These are phyloP conservation scores for Nicotiana rustica DNA, from an alignment of 305 asterid species.

Conservation along the genomic window DNA sequence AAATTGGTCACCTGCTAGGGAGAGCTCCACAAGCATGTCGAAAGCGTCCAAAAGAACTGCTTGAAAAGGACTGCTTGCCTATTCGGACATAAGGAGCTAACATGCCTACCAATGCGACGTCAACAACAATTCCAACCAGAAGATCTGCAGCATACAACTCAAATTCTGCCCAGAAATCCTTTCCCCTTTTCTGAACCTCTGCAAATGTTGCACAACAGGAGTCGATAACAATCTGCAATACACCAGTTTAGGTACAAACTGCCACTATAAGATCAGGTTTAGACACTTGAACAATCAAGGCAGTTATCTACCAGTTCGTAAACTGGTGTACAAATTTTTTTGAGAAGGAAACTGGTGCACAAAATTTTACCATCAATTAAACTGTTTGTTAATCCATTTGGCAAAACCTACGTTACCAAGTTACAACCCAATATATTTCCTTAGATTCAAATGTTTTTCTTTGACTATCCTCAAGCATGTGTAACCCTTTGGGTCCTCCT, in stretches of 20 bases:
- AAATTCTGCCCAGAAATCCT: slow-evolving; percentile 90
- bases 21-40: slow-evolving; percentile 66
- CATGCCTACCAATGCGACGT: slow-evolving; percentile 91
- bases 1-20: slow-evolving; percentile 72
- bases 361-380: neutral
- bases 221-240: slow-evolving; percentile 76
- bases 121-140: slow-evolving; percentile 88
- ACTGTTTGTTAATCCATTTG: neutral
- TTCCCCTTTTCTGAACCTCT: slow-evolving; percentile 89
- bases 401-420: neutral
- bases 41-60: slow-evolving; percentile 68
- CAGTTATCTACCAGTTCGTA: neutral
- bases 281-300: neutral
- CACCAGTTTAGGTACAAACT: slow-evolving; percentile 28
- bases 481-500: neutral
- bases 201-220: slow-evolving; percentile 96
- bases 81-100: slow-evolving; percentile 90
- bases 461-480: neutral
- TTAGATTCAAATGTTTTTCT: neutral
- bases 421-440: neutral
- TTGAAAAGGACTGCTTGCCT: slow-evolving; percentile 64
- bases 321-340: neutral
- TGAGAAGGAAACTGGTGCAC: neutral
- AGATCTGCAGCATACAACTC: slow-evolving; percentile 93
- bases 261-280: neutral